Evolutionary conservation across 2,329 filamentous ascomycete species (phyloP), one percentile per base, ranked within the genome.

Genomic region (Beauveria pseudobassiana): DNA sequence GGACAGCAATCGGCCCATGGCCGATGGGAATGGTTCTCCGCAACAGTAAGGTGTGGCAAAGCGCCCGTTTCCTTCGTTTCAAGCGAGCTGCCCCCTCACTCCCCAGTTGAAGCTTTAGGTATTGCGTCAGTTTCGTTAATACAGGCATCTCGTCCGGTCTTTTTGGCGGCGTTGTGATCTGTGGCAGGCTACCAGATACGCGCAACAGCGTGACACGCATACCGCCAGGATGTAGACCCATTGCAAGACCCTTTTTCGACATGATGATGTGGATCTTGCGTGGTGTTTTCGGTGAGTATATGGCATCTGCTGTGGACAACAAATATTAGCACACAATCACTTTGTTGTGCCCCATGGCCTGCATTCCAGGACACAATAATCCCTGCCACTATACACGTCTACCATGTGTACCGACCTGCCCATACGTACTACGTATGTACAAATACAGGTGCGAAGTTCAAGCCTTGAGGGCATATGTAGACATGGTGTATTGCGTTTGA

Each of bases 201-300:
- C 56, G 20, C 22, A 3, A 20, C 30, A 52, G 24, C 34, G 30
- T 50, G 48, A 30, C 26, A 52, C 48, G 24, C 22, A 43, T 52
- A 34, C 38, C 24, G 56, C 26, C 48, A 12, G n/a, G 30, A 45
- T n/a, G 46, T 24, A 59, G 56, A n/a, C 24, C 10, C 7, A 40
- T 59, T 30, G 46, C 26, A 34, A 51, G 18, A n/a, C 9, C 38
- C 20, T 43, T 38, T 45, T 20, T 45, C 10, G 3, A 22, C 24
- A 30, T 45, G 26, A 6, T 51, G 16, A 28, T 51, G 57, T 59
- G 57, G 57, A 59, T 38, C 46, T 59, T 16, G 18, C 26, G 28
- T 42, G 45, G 57, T 59, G 14, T 43, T 58, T 34, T 59, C 46
- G 57, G 57, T 59, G 57, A 52, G n/a, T 34, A 30, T 38, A 59